Evolutionary conservation across 192 early-diverging fungal genomes (phyloP).

Genomic region (Bifiguratus adelaidae): DNA sequence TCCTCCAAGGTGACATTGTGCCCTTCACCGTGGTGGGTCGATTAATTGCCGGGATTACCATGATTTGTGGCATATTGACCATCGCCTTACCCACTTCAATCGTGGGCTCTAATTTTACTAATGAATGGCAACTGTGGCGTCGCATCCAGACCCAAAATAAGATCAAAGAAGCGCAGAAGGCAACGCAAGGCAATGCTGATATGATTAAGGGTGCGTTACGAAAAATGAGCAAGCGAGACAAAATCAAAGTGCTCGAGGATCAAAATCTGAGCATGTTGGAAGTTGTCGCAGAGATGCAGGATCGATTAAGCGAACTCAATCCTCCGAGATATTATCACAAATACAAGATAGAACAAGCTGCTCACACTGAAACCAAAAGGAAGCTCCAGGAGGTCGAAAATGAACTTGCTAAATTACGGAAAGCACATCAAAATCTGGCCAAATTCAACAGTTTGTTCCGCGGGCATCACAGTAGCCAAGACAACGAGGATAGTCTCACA

Average conservation of each 20-base stretch:
- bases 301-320: conserved; percentile 4
- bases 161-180: conserved; percentile 1
- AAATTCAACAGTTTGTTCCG: not conserved
- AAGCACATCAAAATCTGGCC: not conserved
- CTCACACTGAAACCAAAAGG: not conserved
- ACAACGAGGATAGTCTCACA: not conserved
- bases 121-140: conserved; percentile 19
- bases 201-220: not conserved
- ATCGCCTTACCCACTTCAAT: conserved; percentile 45
- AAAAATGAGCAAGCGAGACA: not conserved
- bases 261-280: conserved; percentile 8
- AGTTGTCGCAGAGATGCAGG: conserved; percentile 7
- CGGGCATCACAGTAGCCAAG: not conserved
- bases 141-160: not conserved
- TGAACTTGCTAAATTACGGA: not conserved
- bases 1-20: conserved; percentile 18
- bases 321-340: conserved; percentile 8
- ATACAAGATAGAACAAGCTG: too few relatives aligned
- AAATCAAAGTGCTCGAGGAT: not conserved
- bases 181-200: not conserved
- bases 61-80: conserved; percentile 40
- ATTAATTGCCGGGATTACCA: conserved; percentile 31
- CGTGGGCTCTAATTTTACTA: conserved; percentile 40
- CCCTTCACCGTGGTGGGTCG: conserved; percentile 35
- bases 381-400: conserved; percentile 1